Evolutionary conservation across 148 eudicot genomes (phyloP), one percentile per base, ranked within the genome.

Genomic region (Cornus florida): DNA sequence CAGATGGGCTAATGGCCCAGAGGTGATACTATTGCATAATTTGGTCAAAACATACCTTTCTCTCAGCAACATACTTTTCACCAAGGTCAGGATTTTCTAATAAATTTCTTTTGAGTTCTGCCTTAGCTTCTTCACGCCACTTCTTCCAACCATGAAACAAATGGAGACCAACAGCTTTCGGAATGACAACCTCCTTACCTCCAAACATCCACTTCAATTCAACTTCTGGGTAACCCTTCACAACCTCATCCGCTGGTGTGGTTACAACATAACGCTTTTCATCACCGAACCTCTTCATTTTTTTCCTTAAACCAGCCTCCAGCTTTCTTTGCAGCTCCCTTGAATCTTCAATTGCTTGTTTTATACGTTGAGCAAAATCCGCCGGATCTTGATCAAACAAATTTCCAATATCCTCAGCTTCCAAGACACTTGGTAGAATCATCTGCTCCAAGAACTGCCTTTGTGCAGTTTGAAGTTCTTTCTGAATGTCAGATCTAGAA

Each of bases 191-290:
- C 86, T 91, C 98, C 82, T 90, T 95, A 75, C 71, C 79, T 50
- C 97, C 98, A 87, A 95, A 92, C 93, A 86, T 89, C 98, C 97
- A 90, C 86, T 91, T 91, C 77, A 86, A 78, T 80, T 94, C 94
- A 87, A 86, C 85, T 72, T 90, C 98, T 70, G 97, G 97, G 82
- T 81, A 95, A 22, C 97, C 97, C 83, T 90, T 95, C 62, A 92
- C 86, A 71, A 87, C 79, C 77, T 95, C 98, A 77, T 86, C 94
- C 70, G 85, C 92, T 38, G 97, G 92, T n/a, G 95, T 90, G 70
- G 79, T 84, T 48, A 82, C 71, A 71, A 95, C 53, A 86, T 86
- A 79, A 73, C 89, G 87, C 80, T 85, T 91, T 77, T 95, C 98
- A 56, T 84, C 84, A 19, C 97, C 97, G 74, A 86, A 76, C 80